Evolutionary conservation across 495 filamentous ascomycete genomes (phyloP).

Genomic region (Xylaria palmicola): DNA sequence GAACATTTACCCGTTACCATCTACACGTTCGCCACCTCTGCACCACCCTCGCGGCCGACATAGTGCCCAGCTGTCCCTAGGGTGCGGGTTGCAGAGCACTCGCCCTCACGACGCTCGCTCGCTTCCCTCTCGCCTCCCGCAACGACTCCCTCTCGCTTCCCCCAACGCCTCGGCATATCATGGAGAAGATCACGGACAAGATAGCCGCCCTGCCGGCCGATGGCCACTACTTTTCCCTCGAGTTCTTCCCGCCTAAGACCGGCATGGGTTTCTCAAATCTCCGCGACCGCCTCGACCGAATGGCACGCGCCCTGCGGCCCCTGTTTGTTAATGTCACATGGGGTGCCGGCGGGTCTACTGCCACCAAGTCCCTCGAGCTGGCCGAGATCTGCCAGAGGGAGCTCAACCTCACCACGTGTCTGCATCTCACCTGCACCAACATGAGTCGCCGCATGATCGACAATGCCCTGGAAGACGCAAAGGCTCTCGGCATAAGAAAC

Average conservation of each 20-base stretch:
- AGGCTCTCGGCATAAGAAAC: slow-evolving; percentile 89
- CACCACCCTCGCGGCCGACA: background rate
- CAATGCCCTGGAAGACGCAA: slow-evolving; percentile 85
- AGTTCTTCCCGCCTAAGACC: slow-evolving; percentile 99
- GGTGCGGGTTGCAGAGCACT: background rate
- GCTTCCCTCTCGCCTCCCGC: background rate
- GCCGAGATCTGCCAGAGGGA: slow-evolving; percentile 94
- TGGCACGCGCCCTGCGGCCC: slow-evolving; percentile 85
- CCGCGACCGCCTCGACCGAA: slow-evolving; percentile 88
- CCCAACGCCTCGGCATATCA: slow-evolving; percentile 30
- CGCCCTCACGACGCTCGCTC: background rate
- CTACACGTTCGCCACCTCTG: background rate
- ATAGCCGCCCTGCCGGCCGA: slow-evolving; percentile 83
- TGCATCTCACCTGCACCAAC: slow-evolving; percentile 97
- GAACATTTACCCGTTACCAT: too few relatives aligned
- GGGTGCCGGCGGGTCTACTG: slow-evolving; percentile 93
- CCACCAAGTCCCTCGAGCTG: slow-evolving; percentile 84
- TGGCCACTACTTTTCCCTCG: slow-evolving; percentile 88
- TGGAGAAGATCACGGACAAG: slow-evolving; percentile 96
- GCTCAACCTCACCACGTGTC: slow-evolving; percentile 86
- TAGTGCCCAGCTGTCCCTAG: background rate
- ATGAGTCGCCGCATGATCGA: slow-evolving; percentile 88
- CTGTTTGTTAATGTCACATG: slow-evolving; percentile 97
- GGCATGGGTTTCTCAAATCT: slow-evolving; percentile 91
- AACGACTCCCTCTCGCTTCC: background rate